Conservation (phyloP, 352 stramenopile species). For the Albugo laibachii region DNA sequence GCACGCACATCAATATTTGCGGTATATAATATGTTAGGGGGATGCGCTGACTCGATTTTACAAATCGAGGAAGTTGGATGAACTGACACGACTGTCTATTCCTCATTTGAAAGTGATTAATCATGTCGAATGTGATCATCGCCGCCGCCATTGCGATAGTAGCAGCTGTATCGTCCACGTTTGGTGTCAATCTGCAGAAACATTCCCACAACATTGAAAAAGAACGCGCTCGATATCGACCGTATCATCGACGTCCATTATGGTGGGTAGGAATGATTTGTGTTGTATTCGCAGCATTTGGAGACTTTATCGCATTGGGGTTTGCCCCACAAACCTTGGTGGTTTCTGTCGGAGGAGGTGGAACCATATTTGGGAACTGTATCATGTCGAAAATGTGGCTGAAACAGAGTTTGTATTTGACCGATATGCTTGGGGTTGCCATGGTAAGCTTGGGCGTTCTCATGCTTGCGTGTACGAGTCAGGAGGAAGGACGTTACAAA, state of each 20-base stretch:
- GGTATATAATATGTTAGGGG: too few species aligned
- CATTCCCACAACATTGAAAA: constrained; percentile 79
- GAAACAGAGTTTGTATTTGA: constrained; percentile 73
- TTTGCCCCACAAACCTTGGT: constrained; percentile 80
- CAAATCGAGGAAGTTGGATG: too few species aligned
- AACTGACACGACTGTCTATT: too few species aligned
- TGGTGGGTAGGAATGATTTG: constrained; percentile 81
- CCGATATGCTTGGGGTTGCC: constrained; percentile 50
- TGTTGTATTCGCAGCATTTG: constrained; percentile 62
- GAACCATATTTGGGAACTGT: constrained; percentile 68
- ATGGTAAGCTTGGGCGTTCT: constrained; percentile 64
- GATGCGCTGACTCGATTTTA: too few species aligned
- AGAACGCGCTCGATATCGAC: constrained; percentile 29
- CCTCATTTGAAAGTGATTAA: not conserved
- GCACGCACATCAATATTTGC: too few species aligned
- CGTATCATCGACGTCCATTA: constrained; percentile 64
- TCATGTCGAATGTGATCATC: constrained; percentile 54
- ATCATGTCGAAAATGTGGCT: constrained; percentile 75
- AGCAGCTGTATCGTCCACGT: constrained; percentile 68
- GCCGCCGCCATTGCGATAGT: constrained; percentile 58
- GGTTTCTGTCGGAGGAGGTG: constrained; percentile 55
- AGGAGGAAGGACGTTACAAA: constrained; percentile 61
- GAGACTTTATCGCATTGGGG: constrained; percentile 73
- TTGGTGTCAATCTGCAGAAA: constrained; percentile 84
- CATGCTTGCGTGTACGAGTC: constrained; percentile 42